A percentile compares a stretch with the other conserved stretches of the same genome.
Conservation (phyloP, 768 basidiomycete species). For the Kwoniella dejecticola region DNA sequence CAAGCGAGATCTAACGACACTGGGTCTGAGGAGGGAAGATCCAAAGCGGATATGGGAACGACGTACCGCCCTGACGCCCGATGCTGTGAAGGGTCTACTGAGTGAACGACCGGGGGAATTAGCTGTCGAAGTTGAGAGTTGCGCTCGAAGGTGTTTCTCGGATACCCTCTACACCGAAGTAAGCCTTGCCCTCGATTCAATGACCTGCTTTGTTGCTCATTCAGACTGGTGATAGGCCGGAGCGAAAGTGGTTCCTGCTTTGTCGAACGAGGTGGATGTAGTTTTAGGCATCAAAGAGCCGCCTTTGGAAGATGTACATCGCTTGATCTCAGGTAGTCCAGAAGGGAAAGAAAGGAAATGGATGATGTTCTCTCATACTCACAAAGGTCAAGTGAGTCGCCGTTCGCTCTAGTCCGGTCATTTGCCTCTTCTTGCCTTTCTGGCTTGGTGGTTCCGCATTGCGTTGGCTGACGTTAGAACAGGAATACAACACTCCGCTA, state of each 20-base stretch:
- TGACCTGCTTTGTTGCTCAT: not conserved
- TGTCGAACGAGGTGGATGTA: constrained; percentile 67
- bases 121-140: constrained; percentile 71
- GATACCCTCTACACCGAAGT: constrained; percentile 70
- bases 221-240: constrained; percentile 70
- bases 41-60: constrained; percentile 82
- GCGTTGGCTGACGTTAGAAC: no score
- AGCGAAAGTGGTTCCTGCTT: constrained; percentile 64
- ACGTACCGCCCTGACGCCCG: constrained; percentile 77
- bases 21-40: constrained; percentile 76
- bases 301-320: constrained; percentile 64
- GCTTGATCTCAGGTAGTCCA: constrained; percentile 56
- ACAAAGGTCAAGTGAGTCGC: constrained; percentile 60
- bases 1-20: constrained; percentile 27
- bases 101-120: constrained; percentile 58
- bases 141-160: constrained; percentile 72
- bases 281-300: constrained; percentile 88
- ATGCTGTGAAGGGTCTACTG: constrained; percentile 67
- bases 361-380: constrained; percentile 90
- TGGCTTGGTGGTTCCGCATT: no score
- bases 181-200: constrained; percentile 32
- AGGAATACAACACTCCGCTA: constrained; percentile 79
- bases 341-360: constrained; percentile 66
- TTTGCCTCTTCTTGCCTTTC: no score
- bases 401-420: no score